Evolutionary conservation across 208 protist genomes (phyloP).

Genomic region (Wallacemonas collosoma): DNA sequence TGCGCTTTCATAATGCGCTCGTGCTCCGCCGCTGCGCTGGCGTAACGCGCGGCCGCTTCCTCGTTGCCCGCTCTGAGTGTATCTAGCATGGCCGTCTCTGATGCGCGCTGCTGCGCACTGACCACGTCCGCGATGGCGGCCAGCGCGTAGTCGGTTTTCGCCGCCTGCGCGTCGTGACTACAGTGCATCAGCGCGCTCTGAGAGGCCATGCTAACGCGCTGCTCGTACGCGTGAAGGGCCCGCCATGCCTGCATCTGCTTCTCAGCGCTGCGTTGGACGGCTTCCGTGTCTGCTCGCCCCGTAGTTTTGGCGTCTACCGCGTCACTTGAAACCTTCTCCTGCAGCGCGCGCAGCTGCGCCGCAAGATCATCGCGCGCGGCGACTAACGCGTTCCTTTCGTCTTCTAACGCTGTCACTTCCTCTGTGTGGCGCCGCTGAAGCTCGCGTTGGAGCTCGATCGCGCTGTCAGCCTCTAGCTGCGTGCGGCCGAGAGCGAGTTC

Average conservation of each 20-base stretch:
- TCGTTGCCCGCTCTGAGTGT: not conserved
- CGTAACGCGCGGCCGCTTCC: too few species aligned
- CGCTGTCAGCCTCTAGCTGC: constrained; percentile 5
- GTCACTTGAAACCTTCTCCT: not conserved
- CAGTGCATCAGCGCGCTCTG: not conserved
- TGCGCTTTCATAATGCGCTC: not conserved
- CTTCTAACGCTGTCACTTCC: constrained; percentile 10
- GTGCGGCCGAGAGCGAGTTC: constrained; percentile 7
- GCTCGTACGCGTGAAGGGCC: not conserved
- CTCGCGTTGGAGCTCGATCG: constrained; percentile 5
- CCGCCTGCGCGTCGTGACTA: not conserved
- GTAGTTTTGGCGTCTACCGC: not conserved
- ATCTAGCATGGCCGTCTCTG: not conserved
- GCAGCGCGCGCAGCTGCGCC: not conserved
- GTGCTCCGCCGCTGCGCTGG: not conserved
- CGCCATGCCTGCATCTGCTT: not conserved
- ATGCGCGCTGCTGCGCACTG: not conserved
- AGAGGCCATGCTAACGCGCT: not conserved
- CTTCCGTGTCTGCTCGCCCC: not conserved
- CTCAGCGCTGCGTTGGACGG: not conserved
- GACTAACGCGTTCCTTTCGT: constrained; percentile 4
- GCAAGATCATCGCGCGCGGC: not conserved
- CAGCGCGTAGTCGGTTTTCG: not conserved
- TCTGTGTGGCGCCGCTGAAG: constrained; percentile 6
- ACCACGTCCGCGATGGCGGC: not conserved